phyloP scores from a whole-genome alignment of 78 protist species.

The Guillardia theta region DNA sequence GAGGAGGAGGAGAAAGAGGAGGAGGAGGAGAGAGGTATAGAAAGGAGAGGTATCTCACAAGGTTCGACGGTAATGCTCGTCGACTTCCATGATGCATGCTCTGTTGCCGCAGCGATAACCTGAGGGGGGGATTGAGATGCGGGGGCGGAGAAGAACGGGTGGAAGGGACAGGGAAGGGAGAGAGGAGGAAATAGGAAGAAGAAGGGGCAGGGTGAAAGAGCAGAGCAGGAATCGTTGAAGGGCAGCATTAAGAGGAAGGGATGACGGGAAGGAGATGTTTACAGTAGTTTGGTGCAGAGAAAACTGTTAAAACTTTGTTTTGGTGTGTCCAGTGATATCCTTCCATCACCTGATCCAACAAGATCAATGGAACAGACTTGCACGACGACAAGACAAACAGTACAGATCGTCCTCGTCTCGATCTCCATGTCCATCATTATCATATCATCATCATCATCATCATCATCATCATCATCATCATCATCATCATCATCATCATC shows the following conservation, averaged over 20 bases:
- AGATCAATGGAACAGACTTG: not conserved
- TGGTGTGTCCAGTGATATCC: not conserved
- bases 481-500: too few relatives aligned
- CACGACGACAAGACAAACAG: too few relatives aligned
- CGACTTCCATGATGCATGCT: slow-evolving; percentile 26
- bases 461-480: too few relatives aligned
- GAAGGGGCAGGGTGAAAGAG: not conserved
- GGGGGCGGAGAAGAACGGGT: not conserved
- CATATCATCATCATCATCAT: too few relatives aligned
- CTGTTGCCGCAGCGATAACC: not conserved
- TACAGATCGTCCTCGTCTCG: too few relatives aligned
- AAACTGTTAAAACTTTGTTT: slow-evolving; percentile 88
- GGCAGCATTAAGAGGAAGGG: not conserved
- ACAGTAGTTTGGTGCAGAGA: slow-evolving; percentile 99
- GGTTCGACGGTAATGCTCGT: not conserved
- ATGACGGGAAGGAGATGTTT: slow-evolving; percentile 55
- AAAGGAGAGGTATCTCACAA: not conserved
- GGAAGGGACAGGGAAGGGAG: not conserved
- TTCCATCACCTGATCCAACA: not conserved
- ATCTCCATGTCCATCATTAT: too few relatives aligned
- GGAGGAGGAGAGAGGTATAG: not conserved
- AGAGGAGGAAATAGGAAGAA: not conserved
- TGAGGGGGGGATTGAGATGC: not conserved
- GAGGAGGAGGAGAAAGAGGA: not conserved
- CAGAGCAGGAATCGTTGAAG: not conserved